Evolutionary conservation across 2,329 filamentous ascomycete genomes (phyloP).

Genomic region (Verticillium longisporum): DNA sequence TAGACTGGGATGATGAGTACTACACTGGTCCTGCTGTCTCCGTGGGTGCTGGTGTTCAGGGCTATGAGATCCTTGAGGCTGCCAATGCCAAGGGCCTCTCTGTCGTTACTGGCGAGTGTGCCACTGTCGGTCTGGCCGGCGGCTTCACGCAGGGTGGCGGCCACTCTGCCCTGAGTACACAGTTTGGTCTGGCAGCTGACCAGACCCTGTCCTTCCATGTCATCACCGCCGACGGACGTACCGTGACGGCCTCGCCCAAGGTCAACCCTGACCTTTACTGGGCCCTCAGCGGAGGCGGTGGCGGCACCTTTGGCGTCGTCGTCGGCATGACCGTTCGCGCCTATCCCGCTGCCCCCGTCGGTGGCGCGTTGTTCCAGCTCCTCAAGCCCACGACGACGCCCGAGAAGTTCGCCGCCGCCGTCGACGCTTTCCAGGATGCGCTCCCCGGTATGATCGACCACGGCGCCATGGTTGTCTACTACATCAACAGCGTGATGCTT

Average conservation of each 20-base stretch:
- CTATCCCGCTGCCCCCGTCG: conserved; percentile 33
- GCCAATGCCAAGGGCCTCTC: conserved; percentile 19
- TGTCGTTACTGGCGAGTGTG: conserved; percentile 10
- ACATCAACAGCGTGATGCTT: conserved; percentile 39
- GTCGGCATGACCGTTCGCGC: conserved; percentile 42
- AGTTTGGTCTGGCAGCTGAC: conserved; percentile 40
- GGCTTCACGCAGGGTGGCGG: conserved; percentile 42
- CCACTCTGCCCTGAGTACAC: conserved; percentile 32
- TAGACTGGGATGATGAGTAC: conserved; percentile 26
- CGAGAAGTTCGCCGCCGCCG: conserved; percentile 39
- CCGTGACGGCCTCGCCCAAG: conserved; percentile 31
- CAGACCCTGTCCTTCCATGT: conserved; percentile 38
- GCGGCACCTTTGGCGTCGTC: conserved; percentile 45
- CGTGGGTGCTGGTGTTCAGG: conserved; percentile 46
- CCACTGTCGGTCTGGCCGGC: conserved; percentile 26
- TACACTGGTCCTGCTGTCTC: conserved; percentile 47
- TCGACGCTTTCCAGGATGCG: conserved; percentile 32
- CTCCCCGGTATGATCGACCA: conserved; percentile 40
- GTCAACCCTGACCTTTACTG: conserved; percentile 46
- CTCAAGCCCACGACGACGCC: conserved; percentile 9
- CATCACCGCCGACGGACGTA: conserved; percentile 33
- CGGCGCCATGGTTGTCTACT: conserved; percentile 42
- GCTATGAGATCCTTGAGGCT: conserved; percentile 33
- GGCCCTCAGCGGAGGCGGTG: conserved; percentile 45
- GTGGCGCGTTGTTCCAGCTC: conserved; percentile 38